Evolutionary conservation across 331 rosid species (phyloP), one percentile per base, ranked within the genome.

Genomic region (Ulmus americana): DNA sequence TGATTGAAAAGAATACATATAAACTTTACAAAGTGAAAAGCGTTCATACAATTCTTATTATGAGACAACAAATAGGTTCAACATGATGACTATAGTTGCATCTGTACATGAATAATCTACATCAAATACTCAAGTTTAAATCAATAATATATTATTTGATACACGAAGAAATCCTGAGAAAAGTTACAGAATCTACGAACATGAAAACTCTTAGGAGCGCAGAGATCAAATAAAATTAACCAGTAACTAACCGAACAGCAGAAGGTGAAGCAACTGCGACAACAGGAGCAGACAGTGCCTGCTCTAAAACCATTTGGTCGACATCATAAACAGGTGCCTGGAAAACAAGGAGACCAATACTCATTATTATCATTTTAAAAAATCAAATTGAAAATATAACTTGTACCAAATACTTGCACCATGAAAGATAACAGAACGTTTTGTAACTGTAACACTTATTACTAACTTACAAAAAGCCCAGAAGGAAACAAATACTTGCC

Each of bases 221-320:
- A 49, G 55, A 64, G 56, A 47, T 69, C 10, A 12, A 42, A 58
- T 28, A 28, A 52, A 35, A 45, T 35, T 45, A 74, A 75, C 42
- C 44, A 48, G 15, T 28, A 53, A 71, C 90, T 62, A 55, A 90
- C 99, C 79, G 76, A 76, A 94, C 73, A 18, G 99, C 85, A 38
- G 99, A 94, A 67, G 99, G 97, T 46, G 99, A 94, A 70, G 97
- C 99, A 66, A 78, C 97, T 9, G 99, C 81, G 80, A 94, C 71
- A 74, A 94, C 92, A 71, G 97, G 95, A 28, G 83, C 80, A 38
- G 81, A 77, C 58, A 83, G 88, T 52, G 99, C 99, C 77, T 81
- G 81, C 83, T 85, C 76, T 11, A 90, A 77, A 67, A 73, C 76
- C 64, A 62, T 62, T 69, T 73, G 82, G 65, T 87, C 90, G 15